These are phyloP conservation scores for Cercospora zeae-maydis DNA, from an alignment of 2,329 filamentous ascomycete species.

Conservation along the genomic window DNA sequence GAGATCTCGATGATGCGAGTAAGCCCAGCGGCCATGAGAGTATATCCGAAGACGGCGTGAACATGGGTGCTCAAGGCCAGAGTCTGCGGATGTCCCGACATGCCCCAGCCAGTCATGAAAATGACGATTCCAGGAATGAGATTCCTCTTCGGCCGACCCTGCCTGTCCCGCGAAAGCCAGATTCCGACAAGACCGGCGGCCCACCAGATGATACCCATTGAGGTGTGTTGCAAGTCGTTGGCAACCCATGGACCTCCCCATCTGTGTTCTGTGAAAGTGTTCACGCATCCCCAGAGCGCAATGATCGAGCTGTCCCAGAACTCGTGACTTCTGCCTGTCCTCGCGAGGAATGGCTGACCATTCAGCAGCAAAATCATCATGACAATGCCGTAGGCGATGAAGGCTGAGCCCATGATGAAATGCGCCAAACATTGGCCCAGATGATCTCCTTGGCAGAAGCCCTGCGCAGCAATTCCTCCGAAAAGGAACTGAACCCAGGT, in stretches of 20 bases:
- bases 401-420: slow-evolving; percentile 98
- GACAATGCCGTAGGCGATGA: slow-evolving; percentile 88
- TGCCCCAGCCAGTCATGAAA: slow-evolving; percentile 87
- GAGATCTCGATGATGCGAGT: slow-evolving; percentile 86
- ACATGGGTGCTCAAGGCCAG: slow-evolving; percentile 81
- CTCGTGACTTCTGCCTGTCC: slow-evolving; percentile 83
- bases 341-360: slow-evolving; percentile 80
- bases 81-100: slow-evolving; percentile 86
- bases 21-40: slow-evolving; percentile 82
- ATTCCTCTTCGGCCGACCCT: slow-evolving; percentile 85
- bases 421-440: slow-evolving; percentile 89
- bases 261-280: slow-evolving; percentile 95
- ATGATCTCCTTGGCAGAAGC: slow-evolving; percentile 90
- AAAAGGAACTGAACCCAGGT: slow-evolving; percentile 95
- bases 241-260: slow-evolving; percentile 87
- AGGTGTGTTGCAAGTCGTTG: slow-evolving; percentile 96
- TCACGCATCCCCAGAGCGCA: slow-evolving; percentile 91
- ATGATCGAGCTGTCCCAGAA: slow-evolving; percentile 94
- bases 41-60: slow-evolving; percentile 88
- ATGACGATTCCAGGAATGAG: slow-evolving; percentile 90
- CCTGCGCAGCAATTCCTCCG: slow-evolving; percentile 85
- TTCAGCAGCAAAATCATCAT: slow-evolving; percentile 82
- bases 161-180: slow-evolving; percentile 81
- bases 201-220: slow-evolving; percentile 99
- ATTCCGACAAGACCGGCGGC: slow-evolving; percentile 84